A percentile compares a stretch with the other conserved stretches of the same genome.
Evolutionary conservation across 2,329 filamentous ascomycete genomes (phyloP).

Genomic region (Myriosclerotinia duriaeana): DNA sequence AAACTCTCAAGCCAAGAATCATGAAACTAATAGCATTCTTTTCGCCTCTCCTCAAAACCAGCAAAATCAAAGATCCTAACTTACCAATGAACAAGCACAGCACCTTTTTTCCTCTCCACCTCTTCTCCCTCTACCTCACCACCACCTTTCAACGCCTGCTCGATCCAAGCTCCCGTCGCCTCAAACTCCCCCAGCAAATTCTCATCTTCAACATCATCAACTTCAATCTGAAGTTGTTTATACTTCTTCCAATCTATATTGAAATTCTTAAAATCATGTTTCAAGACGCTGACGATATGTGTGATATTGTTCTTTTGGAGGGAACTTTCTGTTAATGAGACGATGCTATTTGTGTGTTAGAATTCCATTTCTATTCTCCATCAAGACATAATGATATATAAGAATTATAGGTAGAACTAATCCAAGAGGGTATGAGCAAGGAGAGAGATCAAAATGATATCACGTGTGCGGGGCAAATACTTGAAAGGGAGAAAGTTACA

Average conservation of each 20-base stretch:
- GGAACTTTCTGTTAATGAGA: slow-evolving; percentile 68
- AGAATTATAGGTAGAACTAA: slow-evolving; percentile 18
- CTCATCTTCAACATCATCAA: slow-evolving; percentile 88
- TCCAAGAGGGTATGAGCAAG: not conserved
- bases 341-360: slow-evolving; percentile 57
- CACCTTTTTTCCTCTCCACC: slow-evolving; percentile 51
- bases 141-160: slow-evolving; percentile 64
- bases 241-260: slow-evolving; percentile 53
- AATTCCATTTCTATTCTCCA: not conserved
- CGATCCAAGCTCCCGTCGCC: slow-evolving; percentile 77
- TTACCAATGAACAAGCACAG: slow-evolving; percentile 70
- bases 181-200: slow-evolving; percentile 82
- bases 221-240: slow-evolving; percentile 74
- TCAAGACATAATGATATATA: slow-evolving; percentile 1
- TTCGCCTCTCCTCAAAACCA: slow-evolving; percentile 17
- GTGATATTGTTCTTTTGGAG: slow-evolving; percentile 76
- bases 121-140: slow-evolving; percentile 52
- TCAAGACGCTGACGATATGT: slow-evolving; percentile 82
- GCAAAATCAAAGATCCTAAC: slow-evolving; percentile 40
- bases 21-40: not conserved
- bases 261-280: slow-evolving; percentile 59
- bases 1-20: not conserved
- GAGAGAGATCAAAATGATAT: slow-evolving; percentile 43
- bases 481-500: slow-evolving; percentile 36
- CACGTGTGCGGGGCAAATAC: slow-evolving; percentile 21